Conservation (phyloP, 2,329 filamentous ascomycete species). For the Neopestalotiopsis clavispora region DNA sequence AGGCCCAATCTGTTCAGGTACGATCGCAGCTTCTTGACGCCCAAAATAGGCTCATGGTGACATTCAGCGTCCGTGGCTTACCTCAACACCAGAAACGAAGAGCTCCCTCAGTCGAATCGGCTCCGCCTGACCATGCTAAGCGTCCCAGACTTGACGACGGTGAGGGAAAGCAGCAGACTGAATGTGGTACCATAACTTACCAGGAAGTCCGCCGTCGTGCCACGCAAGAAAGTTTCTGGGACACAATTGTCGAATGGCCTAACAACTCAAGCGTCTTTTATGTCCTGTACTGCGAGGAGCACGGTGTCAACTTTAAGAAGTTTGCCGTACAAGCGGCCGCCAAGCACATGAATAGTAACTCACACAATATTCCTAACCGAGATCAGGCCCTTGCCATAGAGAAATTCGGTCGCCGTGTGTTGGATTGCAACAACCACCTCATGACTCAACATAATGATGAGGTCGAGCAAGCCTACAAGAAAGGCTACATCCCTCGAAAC, state of each 20-base stretch:
- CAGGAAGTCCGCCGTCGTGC: slow-evolving; percentile 22
- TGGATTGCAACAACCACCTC: slow-evolving; percentile 36
- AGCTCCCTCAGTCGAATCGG: not conserved
- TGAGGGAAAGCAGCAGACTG: not conserved
- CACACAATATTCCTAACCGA: slow-evolving; percentile 36
- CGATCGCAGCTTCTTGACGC: not conserved
- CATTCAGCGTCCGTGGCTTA: not conserved
- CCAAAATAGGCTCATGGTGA: not conserved
- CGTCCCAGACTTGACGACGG: not conserved
- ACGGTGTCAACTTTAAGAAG: slow-evolving; percentile 40
- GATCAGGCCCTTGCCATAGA: slow-evolving; percentile 35
- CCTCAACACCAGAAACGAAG: slow-evolving; percentile 2
- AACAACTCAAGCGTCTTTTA: slow-evolving; percentile 35
- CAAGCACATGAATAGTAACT: slow-evolving; percentile 40
- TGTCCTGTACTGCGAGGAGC: slow-evolving; percentile 45
- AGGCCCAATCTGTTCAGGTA: not conserved
- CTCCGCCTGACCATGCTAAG: not conserved
- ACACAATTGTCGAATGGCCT: slow-evolving; percentile 36
- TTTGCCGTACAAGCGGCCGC: slow-evolving; percentile 42
- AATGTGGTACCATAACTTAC: not conserved
- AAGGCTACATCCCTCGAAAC: slow-evolving; percentile 38
- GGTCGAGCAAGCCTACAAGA: slow-evolving; percentile 33
- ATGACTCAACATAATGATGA: slow-evolving; percentile 38
- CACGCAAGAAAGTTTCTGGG: slow-evolving; percentile 21
- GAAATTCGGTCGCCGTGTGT: slow-evolving; percentile 39